Evolutionary conservation across 148 eudicot species (phyloP).

Genomic region (Heliamphora exappendiculata): DNA sequence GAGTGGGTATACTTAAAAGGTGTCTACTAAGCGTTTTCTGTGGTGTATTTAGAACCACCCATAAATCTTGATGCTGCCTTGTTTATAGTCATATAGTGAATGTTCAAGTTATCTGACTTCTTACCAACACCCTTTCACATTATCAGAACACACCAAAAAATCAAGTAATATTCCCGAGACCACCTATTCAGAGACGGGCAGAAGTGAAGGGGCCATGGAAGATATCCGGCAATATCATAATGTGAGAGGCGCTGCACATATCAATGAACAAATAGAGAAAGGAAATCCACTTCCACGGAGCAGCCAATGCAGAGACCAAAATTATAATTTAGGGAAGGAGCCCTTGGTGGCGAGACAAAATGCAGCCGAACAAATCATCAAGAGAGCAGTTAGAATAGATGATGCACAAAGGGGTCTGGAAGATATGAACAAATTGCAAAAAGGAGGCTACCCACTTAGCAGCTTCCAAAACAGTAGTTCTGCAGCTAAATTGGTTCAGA

Average conservation of each 20-base stretch:
- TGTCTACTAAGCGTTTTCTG: too few relatives aligned
- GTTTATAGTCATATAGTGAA: not conserved
- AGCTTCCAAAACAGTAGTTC: not conserved
- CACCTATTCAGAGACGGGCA: conserved; percentile 3
- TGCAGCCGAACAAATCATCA: not conserved
- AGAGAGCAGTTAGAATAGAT: not conserved
- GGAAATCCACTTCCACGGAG: conserved; percentile 1
- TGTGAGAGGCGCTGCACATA: not conserved
- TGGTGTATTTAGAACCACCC: too few relatives aligned
- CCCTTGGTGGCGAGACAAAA: not conserved
- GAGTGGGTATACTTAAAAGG: too few relatives aligned
- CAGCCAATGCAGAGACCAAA: not conserved
- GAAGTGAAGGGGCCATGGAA: conserved; percentile 7
- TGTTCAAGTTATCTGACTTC: not conserved
- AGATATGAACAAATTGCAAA: not conserved
- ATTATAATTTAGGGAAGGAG: not conserved
- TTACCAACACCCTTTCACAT: not conserved
- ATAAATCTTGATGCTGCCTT: not conserved
- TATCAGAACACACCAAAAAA: conserved; percentile 11
- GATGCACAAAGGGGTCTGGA: conserved; percentile 2
- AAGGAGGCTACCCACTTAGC: conserved; percentile 6
- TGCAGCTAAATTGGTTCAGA: conserved; percentile 4
- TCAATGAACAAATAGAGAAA: not conserved
- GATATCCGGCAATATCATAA: not conserved
- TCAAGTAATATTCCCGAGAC: conserved; percentile 5